Evolutionary conservation across 1,284 basidiomycete species (phyloP), one percentile per base, ranked within the genome.

Genomic region (Tilletia caries): DNA sequence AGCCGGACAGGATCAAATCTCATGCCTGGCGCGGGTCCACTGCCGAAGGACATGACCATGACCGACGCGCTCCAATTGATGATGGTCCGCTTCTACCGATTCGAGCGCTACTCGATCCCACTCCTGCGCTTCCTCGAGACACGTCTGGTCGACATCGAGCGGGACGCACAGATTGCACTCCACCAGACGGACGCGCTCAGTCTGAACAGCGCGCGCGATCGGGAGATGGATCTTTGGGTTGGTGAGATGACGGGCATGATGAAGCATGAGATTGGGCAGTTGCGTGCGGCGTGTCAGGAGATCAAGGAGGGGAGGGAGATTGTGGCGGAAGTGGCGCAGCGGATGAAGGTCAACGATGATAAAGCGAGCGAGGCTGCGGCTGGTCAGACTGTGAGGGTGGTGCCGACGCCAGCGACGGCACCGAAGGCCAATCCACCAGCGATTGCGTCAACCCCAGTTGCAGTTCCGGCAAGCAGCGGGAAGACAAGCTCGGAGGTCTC

Each of bases 81-180:
- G 74, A 81, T 82, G 80, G 65, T 75, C 23, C 80, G 81, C 44
- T 82, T 82, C 73, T 82, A 82, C 75, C 74, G 79, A 20, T 82
- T 79, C 71, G 81, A 82, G 68, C 72, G 79, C 2, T 81, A 82
- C 73, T 79, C 80, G 12, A 76, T 82, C 8, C 81, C 81, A 5
- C 73, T 82, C 29, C 73, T 82, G 25, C 75, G 79, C 15, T 76
- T 76, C 34, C 74, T 82, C 67, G 81, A 82, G 65, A 76, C 72
- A 33, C 75, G 81, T 6, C 68, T 82, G 27, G 68, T 79, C 37
- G 81, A 80, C 32, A 76, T 82, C 33, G 81, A 82, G 68, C 75
- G 79, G 18, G 79, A 81, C 67, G 77, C 78, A 20, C 74, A 79
- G 66, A 73, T 82, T 48, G 75, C 76, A n/a, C 37, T 67, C 65